These are phyloP conservation scores for Aquanectria penicillioides DNA, from an alignment of 2,329 filamentous ascomycete genomes.

Conservation along the genomic window DNA sequence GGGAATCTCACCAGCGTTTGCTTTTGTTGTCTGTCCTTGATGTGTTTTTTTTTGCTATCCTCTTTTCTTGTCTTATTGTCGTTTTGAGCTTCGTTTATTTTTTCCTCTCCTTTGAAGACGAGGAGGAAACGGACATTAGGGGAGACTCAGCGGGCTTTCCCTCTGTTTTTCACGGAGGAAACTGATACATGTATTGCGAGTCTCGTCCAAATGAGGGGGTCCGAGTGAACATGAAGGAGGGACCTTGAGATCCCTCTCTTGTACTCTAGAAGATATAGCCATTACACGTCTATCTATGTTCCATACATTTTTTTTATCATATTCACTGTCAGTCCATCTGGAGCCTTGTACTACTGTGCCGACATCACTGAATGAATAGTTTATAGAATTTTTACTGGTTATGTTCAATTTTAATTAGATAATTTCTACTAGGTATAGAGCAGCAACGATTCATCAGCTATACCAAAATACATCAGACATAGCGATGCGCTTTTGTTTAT, in stretches of 20 bases:
- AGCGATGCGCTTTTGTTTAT: slow-evolving; percentile 29
- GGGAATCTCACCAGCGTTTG: slow-evolving; percentile 34
- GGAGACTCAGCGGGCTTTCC: slow-evolving; percentile 19
- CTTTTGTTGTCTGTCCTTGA: slow-evolving; percentile 27
- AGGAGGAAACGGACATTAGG: slow-evolving; percentile 16
- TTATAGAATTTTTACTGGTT: neutral
- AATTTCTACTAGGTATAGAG: slow-evolving; percentile 32
- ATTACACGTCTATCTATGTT: slow-evolving; percentile 22
- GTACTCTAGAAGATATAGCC: slow-evolving; percentile 41
- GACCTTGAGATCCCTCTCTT: slow-evolving; percentile 25
- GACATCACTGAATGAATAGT: no score
- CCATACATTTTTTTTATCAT: slow-evolving; percentile 5
- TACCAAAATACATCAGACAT: slow-evolving; percentile 29
- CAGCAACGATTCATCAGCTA: slow-evolving; percentile 30
- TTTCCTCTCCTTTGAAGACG: slow-evolving; percentile 15
- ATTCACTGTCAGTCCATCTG: neutral
- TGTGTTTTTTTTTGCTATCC: slow-evolving; percentile 20
- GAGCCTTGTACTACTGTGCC: neutral
- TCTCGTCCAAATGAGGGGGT: slow-evolving; percentile 19
- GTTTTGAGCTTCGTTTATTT: slow-evolving; percentile 25
- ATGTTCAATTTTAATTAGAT: slow-evolving; percentile 31
- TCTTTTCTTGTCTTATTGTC: slow-evolving; percentile 24
- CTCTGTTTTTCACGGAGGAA: neutral
- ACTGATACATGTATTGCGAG: slow-evolving; percentile 11
- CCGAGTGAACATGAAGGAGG: slow-evolving; percentile 16